Percentiles rank a stretch among this genome's conserved stretches.
These are phyloP conservation scores for Tephrocybe rancida DNA, from an alignment of 768 basidiomycete species.

Conservation along the genomic window DNA sequence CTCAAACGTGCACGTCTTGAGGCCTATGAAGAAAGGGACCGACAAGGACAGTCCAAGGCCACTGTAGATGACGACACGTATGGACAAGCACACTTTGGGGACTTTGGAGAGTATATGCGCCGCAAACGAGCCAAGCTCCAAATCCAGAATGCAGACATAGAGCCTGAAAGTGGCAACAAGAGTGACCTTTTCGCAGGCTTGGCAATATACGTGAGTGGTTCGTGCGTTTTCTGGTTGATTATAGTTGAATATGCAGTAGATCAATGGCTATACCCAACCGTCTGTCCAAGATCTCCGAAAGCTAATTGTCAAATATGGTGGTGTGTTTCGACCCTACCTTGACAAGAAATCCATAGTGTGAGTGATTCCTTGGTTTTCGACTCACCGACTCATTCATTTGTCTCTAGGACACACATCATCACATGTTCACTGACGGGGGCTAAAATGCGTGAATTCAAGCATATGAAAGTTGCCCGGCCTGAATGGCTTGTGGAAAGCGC, in stretches of 20 bases:
- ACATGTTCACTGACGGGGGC: constrained; percentile 89
- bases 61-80: constrained; percentile 54
- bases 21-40: constrained; percentile 21
- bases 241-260: constrained; percentile 45
- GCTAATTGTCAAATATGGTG: constrained; percentile 83
- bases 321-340: constrained; percentile 81
- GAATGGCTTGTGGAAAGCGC: constrained; percentile 88
- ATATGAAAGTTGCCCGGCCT: constrained; percentile 88
- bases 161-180: constrained; percentile 21
- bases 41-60: constrained; percentile 15
- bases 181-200: constrained; percentile 71
- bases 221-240: background rate
- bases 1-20: constrained; percentile 41
- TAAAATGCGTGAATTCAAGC: constrained; percentile 85
- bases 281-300: constrained; percentile 83
- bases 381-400: background rate
- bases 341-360: constrained; percentile 77
- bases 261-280: constrained; percentile 89
- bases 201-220: constrained; percentile 73
- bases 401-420: constrained; percentile 81
- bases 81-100: constrained; percentile 79
- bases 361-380: constrained; percentile 25
- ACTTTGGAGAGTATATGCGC: constrained; percentile 86
- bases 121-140: constrained; percentile 91
- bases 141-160: constrained; percentile 64